Conservation (phyloP, 805 yeast species). For the Lachancea mirantina region DNA sequence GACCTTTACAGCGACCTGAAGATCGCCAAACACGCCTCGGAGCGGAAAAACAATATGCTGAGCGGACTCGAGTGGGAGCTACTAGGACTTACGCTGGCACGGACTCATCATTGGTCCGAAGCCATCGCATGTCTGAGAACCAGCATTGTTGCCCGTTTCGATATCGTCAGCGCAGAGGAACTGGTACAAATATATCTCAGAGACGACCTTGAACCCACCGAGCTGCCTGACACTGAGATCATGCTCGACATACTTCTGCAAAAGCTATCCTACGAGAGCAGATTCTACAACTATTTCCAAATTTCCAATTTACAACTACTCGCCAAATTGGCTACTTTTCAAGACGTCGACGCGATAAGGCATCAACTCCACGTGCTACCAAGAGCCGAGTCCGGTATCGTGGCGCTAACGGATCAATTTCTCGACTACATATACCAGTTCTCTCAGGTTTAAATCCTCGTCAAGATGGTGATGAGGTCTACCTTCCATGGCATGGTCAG, state of each 20-base stretch:
- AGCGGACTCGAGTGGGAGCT: slow-evolving; percentile 72
- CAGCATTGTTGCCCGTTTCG: slow-evolving; percentile 51
- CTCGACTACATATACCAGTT: slow-evolving; percentile 19
- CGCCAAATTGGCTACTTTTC: slow-evolving; percentile 28
- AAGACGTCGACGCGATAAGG: slow-evolving; percentile 19
- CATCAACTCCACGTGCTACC: slow-evolving; percentile 19
- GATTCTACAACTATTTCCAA: slow-evolving; percentile 58
- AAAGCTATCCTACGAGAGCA: slow-evolving; percentile 51
- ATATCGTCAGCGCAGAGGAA: slow-evolving; percentile 48
- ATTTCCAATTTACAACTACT: slow-evolving; percentile 39
- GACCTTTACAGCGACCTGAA: slow-evolving; percentile 32
- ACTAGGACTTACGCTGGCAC: slow-evolving; percentile 48
- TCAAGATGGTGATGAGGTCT: no score
- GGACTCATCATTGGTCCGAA: slow-evolving; percentile 42
- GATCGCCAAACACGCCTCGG: slow-evolving; percentile 32
- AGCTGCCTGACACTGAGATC: slow-evolving; percentile 30
- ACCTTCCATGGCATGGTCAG: no score
- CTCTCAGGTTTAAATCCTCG: no score
- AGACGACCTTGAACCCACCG: slow-evolving; percentile 11
- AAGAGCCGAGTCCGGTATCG: slow-evolving; percentile 18
- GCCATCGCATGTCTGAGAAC: slow-evolving; percentile 49
- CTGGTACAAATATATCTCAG: slow-evolving; percentile 38
- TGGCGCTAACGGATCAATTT: slow-evolving; percentile 17
- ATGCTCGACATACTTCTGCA: slow-evolving; percentile 40
- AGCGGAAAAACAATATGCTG: slow-evolving; percentile 34